phyloP scores from a whole-genome alignment of 2,329 filamentous ascomycete genomes.

The Ploettnerulaceae sp. region DNA sequence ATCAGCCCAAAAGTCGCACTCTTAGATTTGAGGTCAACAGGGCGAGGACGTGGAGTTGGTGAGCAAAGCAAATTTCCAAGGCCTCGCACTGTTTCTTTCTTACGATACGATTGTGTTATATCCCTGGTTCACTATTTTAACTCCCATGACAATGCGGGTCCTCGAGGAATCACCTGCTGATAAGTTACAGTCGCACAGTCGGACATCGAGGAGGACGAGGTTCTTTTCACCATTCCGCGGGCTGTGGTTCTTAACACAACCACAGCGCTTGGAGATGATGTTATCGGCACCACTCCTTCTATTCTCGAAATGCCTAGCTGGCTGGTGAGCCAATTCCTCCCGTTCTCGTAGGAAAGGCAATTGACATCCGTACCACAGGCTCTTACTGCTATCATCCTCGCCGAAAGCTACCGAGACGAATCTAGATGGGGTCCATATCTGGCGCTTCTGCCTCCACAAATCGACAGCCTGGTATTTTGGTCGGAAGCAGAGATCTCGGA shows the following conservation, averaged over 20 bases:
- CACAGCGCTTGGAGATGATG: constrained; percentile 48
- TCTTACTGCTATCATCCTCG: constrained; percentile 28
- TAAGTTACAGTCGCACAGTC: constrained; percentile 47
- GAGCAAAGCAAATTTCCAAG: constrained; percentile 35
- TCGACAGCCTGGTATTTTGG: constrained; percentile 70
- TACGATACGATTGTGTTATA: background rate
- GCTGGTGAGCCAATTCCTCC: constrained; percentile 34
- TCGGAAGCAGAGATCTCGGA: constrained; percentile 52
- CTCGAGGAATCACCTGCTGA: constrained; percentile 8
- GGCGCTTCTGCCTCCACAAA: constrained; percentile 51
- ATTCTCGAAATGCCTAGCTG: constrained; percentile 42
- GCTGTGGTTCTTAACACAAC: constrained; percentile 53
- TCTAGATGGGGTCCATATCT: constrained; percentile 51
- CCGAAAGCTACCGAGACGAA: constrained; percentile 22
- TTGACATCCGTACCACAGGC: constrained; percentile 22
- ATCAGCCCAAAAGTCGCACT: constrained; percentile 55
- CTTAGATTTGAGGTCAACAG: constrained; percentile 49
- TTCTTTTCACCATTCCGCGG: constrained; percentile 61
- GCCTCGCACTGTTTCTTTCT: background rate
- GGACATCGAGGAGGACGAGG: constrained; percentile 56
- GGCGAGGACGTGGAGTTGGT: constrained; percentile 60
- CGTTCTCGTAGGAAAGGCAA: background rate
- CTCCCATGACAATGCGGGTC: background rate
- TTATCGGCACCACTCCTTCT: constrained; percentile 33
- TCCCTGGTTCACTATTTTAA: background rate